These are phyloP conservation scores for Wilhelminamyces savonicus DNA, from an alignment of 805 yeast genomes.

Conservation along the genomic window DNA sequence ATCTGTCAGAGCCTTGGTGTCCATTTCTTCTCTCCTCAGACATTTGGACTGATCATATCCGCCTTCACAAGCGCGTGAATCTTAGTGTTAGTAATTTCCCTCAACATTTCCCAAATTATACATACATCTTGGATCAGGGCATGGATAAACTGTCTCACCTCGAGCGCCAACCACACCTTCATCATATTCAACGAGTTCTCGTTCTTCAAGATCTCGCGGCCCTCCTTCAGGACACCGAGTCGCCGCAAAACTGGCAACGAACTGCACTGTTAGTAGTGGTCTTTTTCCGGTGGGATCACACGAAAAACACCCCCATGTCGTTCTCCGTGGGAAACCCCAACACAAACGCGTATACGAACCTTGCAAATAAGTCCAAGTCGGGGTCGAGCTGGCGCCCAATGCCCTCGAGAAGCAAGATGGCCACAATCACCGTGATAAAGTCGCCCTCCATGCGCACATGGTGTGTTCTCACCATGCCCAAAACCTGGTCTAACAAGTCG, in stretches of 20 bases:
- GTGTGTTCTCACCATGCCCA: conserved; percentile 85
- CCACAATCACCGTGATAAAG: conserved; percentile 91
- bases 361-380: conserved; percentile 86
- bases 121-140: conserved; percentile 77
- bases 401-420: conserved; percentile 86
- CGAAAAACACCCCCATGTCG: conserved; percentile 7
- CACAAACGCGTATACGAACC: conserved; percentile 63
- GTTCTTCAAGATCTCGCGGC: conserved; percentile 48
- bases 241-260: conserved; percentile 82
- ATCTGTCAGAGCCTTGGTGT: conserved; percentile 1
- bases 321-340: conserved; percentile 37
- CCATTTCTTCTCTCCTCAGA: conserved; percentile 7
- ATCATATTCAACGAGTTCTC: conserved; percentile 71
- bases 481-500: conserved; percentile 78
- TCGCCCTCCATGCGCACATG: conserved; percentile 98
- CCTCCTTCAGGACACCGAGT: conserved; percentile 65
- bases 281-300: too few species aligned
- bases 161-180: conserved; percentile 86
- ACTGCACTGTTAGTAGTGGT: conserved; percentile 31
- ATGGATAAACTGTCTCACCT: conserved; percentile 77
- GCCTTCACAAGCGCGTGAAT: conserved; percentile 39
- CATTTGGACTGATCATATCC: conserved; percentile 41
- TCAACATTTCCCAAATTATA: conserved; percentile 9
- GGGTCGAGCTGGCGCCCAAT: conserved; percentile 94
- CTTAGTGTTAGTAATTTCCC: conserved; percentile 17